phyloP scores from a whole-genome alignment of 176 grass and related monocot species.

The Musa beccarii region DNA sequence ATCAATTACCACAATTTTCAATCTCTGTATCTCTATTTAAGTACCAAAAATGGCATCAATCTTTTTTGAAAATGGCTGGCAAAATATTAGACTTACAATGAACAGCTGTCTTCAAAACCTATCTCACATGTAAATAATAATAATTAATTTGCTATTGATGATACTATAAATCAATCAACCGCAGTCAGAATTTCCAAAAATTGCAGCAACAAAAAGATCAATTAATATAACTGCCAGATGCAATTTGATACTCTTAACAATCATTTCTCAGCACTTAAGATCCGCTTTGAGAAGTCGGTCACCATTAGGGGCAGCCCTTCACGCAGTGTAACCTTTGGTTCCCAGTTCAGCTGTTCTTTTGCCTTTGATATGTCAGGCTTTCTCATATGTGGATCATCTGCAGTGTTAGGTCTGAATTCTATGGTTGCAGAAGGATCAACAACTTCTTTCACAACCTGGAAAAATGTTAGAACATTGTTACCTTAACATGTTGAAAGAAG shows the following conservation, averaged over 20 bases:
- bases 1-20: too few relatives aligned
- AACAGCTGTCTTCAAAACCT: too few relatives aligned
- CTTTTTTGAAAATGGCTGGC: too few relatives aligned
- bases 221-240: not conserved
- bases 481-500: not conserved
- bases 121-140: too few relatives aligned
- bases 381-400: conserved; percentile 96
- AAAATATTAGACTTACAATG: too few relatives aligned
- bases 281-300: conserved; percentile 72
- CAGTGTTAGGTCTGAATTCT: conserved; percentile 76
- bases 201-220: not conserved
- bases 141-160: too few relatives aligned
- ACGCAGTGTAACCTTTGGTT: conserved; percentile 67
- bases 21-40: too few relatives aligned
- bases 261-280: conserved; percentile 8
- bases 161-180: not conserved
- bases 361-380: conserved; percentile 91
- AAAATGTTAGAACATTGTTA: not conserved
- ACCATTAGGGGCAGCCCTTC: conserved; percentile 77
- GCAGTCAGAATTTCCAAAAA: not conserved
- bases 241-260: not conserved
- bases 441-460: conserved; percentile 81
- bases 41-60: too few relatives aligned
- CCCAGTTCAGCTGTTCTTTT: conserved; percentile 74
- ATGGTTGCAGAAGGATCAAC: conserved; percentile 66